Evolutionary conservation across 106 monocot species (phyloP).

Genomic region (Dendrobium huoshanense): DNA sequence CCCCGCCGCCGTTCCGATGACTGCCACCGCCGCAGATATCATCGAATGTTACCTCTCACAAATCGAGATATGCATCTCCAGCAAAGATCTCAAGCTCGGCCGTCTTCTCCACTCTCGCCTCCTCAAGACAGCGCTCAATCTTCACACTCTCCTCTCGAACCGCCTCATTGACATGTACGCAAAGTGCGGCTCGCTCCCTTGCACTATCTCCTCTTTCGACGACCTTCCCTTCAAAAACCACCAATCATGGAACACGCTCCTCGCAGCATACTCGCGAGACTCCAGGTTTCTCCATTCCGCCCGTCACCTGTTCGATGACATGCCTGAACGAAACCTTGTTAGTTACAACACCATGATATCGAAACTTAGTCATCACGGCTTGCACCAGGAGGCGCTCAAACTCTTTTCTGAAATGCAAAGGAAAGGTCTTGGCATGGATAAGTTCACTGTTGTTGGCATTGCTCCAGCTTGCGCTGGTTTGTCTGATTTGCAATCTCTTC

Average conservation of each 20-base stretch:
- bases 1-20: neutral
- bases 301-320: constrained; percentile 27
- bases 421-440: constrained; percentile 17
- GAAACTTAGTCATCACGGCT: constrained; percentile 16
- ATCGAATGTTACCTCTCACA: constrained; percentile 23
- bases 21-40: neutral
- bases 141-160: constrained; percentile 53
- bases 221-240: constrained; percentile 37
- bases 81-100: constrained; percentile 20
- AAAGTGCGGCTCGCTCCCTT: constrained; percentile 11
- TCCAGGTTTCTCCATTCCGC: constrained; percentile 21
- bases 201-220: constrained; percentile 16
- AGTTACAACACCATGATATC: constrained; percentile 51
- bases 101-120: constrained; percentile 39
- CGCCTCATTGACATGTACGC: constrained; percentile 52
- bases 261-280: constrained; percentile 11
- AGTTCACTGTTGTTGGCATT: constrained; percentile 48
- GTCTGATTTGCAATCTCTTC: constrained; percentile 14
- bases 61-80: constrained; percentile 25
- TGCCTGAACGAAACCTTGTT: constrained; percentile 41
- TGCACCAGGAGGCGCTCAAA: constrained; percentile 16
- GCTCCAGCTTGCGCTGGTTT: constrained; percentile 30
- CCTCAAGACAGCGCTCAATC: constrained; percentile 40
- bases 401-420: constrained; percentile 31
- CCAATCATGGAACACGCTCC: constrained; percentile 52